phyloP scores from a whole-genome alignment of 768 basidiomycete species.

The Boletus pseudo-olivaceus region DNA sequence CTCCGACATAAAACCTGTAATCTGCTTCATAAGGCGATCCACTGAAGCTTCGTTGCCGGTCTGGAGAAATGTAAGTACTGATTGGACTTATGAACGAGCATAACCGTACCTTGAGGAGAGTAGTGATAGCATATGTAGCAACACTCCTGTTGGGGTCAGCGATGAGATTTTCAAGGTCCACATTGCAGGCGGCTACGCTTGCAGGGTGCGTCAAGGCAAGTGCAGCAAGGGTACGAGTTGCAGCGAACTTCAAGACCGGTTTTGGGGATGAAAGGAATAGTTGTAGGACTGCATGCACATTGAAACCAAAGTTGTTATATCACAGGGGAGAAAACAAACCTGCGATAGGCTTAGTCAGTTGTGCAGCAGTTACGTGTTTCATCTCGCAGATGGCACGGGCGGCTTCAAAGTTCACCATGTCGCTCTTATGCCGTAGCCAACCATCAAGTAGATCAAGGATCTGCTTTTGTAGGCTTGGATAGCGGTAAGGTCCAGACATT shows the following conservation, averaged over 20 bases:
- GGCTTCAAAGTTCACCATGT: conserved; percentile 99
- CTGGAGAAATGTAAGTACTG: conserved; percentile 39
- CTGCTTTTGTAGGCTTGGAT: conserved; percentile 75
- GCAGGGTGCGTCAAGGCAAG: conserved; percentile 84
- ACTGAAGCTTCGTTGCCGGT: conserved; percentile 99
- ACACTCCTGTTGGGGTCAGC: conserved; percentile 94
- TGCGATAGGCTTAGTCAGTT: conserved; percentile 84
- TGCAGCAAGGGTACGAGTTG: conserved; percentile 89
- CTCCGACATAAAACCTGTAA: conserved; percentile 97
- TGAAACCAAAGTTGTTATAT: neutral
- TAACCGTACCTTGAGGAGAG: conserved; percentile 77
- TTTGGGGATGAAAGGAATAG: conserved; percentile 96
- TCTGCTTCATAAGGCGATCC: conserved; percentile 98
- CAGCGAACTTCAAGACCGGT: conserved; percentile 93
- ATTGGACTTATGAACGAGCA: neutral
- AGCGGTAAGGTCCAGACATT: neutral
- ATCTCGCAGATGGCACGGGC: conserved; percentile 97
- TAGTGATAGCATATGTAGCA: conserved; percentile 98
- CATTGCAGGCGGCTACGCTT: conserved; percentile 88
- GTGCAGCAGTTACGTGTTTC: conserved; percentile 73
- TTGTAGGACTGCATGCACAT: conserved; percentile 66
- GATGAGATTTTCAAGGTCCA: conserved; percentile 95
- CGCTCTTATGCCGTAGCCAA: conserved; percentile 96
- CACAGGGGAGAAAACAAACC: conserved; percentile 45
- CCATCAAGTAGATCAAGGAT: conserved; percentile 93